These are phyloP conservation scores for Hortiboletus campestris DNA, from an alignment of 768 basidiomycete species.

Conservation along the genomic window DNA sequence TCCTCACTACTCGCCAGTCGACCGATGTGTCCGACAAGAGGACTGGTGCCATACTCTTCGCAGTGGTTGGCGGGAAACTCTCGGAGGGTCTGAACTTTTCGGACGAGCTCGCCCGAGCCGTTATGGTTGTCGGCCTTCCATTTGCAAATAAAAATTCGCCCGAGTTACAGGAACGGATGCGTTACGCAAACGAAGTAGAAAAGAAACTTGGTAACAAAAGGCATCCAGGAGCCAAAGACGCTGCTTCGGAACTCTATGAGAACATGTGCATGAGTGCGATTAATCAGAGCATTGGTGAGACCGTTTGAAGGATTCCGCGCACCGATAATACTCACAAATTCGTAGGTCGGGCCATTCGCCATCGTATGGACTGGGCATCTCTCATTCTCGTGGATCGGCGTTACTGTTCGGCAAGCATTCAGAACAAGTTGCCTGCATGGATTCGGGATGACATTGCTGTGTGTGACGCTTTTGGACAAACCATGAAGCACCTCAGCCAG, in stretches of 20 bases:
- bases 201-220: conserved; percentile 38
- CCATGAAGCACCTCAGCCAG: conserved; percentile 60
- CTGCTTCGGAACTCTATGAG: conserved; percentile 82
- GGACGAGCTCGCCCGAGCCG: conserved; percentile 80
- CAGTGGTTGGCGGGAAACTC: conserved; percentile 96
- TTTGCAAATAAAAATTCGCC: conserved; percentile 91
- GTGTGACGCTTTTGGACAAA: conserved; percentile 67
- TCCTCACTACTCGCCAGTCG: conserved; percentile 20
- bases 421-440: conserved; percentile 87
- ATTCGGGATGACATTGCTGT: conserved; percentile 63
- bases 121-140: conserved; percentile 86
- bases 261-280: conserved; percentile 93
- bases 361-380: conserved; percentile 87
- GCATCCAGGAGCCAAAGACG: conserved; percentile 50
- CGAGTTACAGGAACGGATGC: conserved; percentile 89
- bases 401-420: conserved; percentile 67
- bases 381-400: conserved; percentile 85
- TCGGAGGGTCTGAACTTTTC: conserved; percentile 86
- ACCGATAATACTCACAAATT: neutral
- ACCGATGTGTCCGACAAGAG: conserved; percentile 26
- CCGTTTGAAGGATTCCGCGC: neutral
- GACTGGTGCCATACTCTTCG: conserved; percentile 80
- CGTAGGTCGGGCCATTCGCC: conserved; percentile 88
- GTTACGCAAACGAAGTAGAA: conserved; percentile 71
- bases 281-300: conserved; percentile 92